These are phyloP conservation scores for Scutellaria baicalensis DNA, from an alignment of 257 asterid species.

Conservation along the genomic window DNA sequence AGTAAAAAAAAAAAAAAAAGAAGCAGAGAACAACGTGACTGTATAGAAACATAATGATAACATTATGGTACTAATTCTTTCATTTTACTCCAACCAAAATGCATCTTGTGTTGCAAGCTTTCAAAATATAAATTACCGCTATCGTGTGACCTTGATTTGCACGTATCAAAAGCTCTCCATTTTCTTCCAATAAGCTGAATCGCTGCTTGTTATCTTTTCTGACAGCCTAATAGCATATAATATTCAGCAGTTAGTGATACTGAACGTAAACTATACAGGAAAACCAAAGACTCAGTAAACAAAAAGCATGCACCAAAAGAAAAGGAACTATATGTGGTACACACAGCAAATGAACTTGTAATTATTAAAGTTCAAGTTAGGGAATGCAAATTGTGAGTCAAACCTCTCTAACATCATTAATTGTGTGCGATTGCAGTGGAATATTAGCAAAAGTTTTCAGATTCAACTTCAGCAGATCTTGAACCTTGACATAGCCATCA, in stretches of 20 bases:
- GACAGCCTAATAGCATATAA: slow-evolving; percentile 46
- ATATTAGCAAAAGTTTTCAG: slow-evolving; percentile 69
- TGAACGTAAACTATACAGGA: neutral
- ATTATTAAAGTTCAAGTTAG: neutral
- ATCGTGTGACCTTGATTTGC: slow-evolving; percentile 94
- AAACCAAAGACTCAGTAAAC: neutral
- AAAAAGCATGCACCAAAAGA: neutral
- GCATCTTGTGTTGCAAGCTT: neutral
- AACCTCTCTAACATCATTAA: slow-evolving; percentile 83
- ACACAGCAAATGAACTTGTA: neutral
- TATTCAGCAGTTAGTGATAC: neutral
- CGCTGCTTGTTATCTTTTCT: slow-evolving; percentile 87
- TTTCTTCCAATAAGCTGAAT: slow-evolving; percentile 71
- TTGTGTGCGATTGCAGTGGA: slow-evolving; percentile 56
- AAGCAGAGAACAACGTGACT: neutral
- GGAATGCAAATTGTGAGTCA: slow-evolving; percentile 8
- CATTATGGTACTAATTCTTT: neutral
- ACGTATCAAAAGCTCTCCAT: slow-evolving; percentile 79
- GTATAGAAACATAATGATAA: neutral
- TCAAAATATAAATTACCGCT: slow-evolving; percentile 28
- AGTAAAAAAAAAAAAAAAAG: neutral
- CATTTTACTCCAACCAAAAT: neutral
- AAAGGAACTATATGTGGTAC: neutral
- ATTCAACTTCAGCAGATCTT: slow-evolving; percentile 68
- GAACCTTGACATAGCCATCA: slow-evolving; percentile 90